These are phyloP conservation scores for Candida nanaspora DNA, from an alignment of 805 yeast species.

Conservation along the genomic window DNA sequence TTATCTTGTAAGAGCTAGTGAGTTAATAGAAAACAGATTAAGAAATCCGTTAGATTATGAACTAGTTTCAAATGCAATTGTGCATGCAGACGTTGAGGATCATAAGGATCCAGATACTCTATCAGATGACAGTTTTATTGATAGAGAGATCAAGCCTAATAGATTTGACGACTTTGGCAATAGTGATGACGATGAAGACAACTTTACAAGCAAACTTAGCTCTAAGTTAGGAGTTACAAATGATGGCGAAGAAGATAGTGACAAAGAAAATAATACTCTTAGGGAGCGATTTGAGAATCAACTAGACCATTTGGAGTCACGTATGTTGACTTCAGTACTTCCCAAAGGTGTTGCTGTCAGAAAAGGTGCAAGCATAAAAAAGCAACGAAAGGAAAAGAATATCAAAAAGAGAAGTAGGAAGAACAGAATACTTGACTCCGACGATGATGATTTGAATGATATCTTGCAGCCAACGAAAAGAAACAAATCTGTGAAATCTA, in stretches of 20 bases:
- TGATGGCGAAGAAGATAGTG: constrained; percentile 31
- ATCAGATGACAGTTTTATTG: too few species aligned
- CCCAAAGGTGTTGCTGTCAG: constrained; percentile 22
- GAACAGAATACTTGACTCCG: constrained; percentile 3
- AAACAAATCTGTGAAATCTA: constrained; percentile 5
- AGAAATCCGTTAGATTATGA: background rate
- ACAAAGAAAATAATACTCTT: constrained; percentile 7
- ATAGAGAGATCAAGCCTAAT: too few species aligned
- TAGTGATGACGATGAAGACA: constrained; percentile 16
- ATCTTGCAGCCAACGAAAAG: background rate
- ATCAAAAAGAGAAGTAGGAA: constrained; percentile 7
- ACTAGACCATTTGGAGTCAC: constrained; percentile 1
- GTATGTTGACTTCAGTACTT: background rate
- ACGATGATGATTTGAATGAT: constrained; percentile 9
- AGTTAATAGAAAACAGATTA: background rate
- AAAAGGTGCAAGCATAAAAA: constrained; percentile 11
- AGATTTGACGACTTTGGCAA: too few species aligned
- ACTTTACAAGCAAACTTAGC: too few species aligned
- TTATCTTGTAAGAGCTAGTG: background rate
- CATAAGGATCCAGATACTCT: too few species aligned
- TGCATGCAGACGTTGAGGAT: too few species aligned
- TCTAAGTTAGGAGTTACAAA: too few species aligned
- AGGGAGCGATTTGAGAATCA: too few species aligned
- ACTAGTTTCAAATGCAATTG: background rate
- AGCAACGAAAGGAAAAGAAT: background rate